Evolutionary conservation across 192 early-diverging fungal species (phyloP).

Genomic region (Thamnidium elegans): DNA sequence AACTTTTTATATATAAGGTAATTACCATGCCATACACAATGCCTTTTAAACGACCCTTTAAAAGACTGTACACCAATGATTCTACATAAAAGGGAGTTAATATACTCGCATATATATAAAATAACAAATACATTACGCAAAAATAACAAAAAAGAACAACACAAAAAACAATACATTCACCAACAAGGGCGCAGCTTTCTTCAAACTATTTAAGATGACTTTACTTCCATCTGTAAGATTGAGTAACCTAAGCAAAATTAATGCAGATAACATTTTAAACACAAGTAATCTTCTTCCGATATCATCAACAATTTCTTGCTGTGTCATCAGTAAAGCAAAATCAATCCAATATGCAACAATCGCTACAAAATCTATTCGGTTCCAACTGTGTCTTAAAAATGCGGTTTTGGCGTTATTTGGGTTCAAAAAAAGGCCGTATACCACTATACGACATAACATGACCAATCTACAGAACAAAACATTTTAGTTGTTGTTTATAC

Average conservation of each 20-base stretch:
- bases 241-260: slow-evolving; percentile 50
- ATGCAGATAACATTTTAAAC: slow-evolving; percentile 50
- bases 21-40: slow-evolving; percentile 47
- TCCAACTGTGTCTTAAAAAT: slow-evolving; percentile 61
- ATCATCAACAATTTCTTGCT: slow-evolving; percentile 32
- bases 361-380: slow-evolving; percentile 56
- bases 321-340: slow-evolving; percentile 36
- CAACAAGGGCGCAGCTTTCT: slow-evolving; percentile 54
- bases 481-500: background rate
- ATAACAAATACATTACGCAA: slow-evolving; percentile 41
- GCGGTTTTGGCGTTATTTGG: slow-evolving; percentile 34
- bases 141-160: slow-evolving; percentile 58
- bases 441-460: slow-evolving; percentile 19
- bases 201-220: slow-evolving; percentile 55
- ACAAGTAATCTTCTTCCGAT: slow-evolving; percentile 38
- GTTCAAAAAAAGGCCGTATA: slow-evolving; percentile 32
- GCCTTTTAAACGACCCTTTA: slow-evolving; percentile 53
- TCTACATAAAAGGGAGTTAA: slow-evolving; percentile 24
- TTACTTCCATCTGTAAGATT: slow-evolving; percentile 53
- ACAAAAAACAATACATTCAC: slow-evolving; percentile 56
- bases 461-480: background rate
- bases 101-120: background rate
- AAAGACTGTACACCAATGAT: slow-evolving; percentile 61
- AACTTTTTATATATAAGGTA: background rate
- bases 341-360: slow-evolving; percentile 56